These are phyloP conservation scores for Leersia perrieri DNA, from an alignment of 176 grass and related monocot species.

Conservation along the genomic window DNA sequence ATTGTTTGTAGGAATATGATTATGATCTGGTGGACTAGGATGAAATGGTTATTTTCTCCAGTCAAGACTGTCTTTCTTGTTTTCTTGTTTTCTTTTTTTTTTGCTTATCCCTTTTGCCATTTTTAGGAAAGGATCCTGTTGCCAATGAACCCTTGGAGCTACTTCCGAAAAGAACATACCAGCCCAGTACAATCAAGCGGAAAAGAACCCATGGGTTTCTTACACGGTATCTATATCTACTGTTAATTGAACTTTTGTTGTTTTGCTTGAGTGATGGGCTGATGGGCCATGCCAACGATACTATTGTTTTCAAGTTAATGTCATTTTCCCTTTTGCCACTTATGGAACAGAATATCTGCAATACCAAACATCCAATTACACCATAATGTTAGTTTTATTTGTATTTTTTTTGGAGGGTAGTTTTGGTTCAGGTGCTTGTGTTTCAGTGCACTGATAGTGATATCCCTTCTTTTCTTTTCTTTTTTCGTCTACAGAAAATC, in stretches of 20 bases:
- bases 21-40: background rate
- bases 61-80: background rate
- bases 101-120: background rate
- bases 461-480: no score
- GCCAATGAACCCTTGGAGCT: slow-evolving; percentile 58
- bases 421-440: background rate
- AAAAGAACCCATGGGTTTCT: slow-evolving; percentile 86
- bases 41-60: slow-evolving; percentile 4
- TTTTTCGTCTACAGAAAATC: slow-evolving; percentile 42
- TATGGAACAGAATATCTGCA: background rate
- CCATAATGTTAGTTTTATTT: background rate
- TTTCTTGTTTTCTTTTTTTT: background rate
- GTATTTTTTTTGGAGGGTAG: background rate
- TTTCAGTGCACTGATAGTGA: slow-evolving; percentile 12
- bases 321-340: background rate
- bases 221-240: slow-evolving; percentile 48
- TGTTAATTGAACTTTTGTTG: background rate
- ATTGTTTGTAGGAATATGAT: background rate
- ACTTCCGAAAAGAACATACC: slow-evolving; percentile 86
- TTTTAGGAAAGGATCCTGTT: slow-evolving; percentile 60
- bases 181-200: slow-evolving; percentile 85
- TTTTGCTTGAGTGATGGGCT: background rate
- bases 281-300: background rate
- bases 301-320: background rate
- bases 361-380: background rate